phyloP scores from a whole-genome alignment of 2,329 filamentous ascomycete species.

The Hypoxylon sp. region DNA sequence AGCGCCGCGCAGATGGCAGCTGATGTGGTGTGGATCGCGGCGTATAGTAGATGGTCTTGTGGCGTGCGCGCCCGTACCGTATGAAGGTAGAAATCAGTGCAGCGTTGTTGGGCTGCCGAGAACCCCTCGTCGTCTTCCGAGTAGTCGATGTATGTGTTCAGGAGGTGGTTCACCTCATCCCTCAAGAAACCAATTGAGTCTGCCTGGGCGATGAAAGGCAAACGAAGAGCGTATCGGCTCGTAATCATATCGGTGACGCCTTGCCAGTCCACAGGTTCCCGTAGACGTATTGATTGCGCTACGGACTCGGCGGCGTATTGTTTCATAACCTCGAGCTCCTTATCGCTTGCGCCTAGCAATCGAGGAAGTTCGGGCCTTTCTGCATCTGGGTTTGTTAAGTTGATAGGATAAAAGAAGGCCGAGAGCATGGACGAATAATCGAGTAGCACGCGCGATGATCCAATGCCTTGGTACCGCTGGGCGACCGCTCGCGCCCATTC shows the following conservation, averaged over 20 bases:
- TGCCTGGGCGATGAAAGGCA: slow-evolving; percentile 52
- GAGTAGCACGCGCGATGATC: slow-evolving; percentile 50
- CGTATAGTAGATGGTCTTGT: slow-evolving; percentile 55
- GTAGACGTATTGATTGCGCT: slow-evolving; percentile 42
- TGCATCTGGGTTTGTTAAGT: slow-evolving; percentile 54
- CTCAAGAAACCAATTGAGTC: slow-evolving; percentile 45
- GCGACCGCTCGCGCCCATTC: slow-evolving; percentile 53
- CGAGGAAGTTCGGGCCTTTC: slow-evolving; percentile 47
- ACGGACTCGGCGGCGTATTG: slow-evolving; percentile 54
- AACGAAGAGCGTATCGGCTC: slow-evolving; percentile 64
- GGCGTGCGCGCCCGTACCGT: slow-evolving; percentile 47
- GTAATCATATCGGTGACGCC: slow-evolving; percentile 71
- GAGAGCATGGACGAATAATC: slow-evolving; percentile 62
- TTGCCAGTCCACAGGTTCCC: slow-evolving; percentile 67
- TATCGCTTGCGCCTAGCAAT: slow-evolving; percentile 40
- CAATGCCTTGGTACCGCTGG: slow-evolving; percentile 57
- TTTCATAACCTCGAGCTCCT: slow-evolving; percentile 49
- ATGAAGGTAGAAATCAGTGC: slow-evolving; percentile 55
- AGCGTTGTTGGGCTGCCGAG: slow-evolving; percentile 53
- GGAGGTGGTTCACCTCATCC: slow-evolving; percentile 49
- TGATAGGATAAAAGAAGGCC: slow-evolving; percentile 59
- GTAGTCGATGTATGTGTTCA: slow-evolving; percentile 57
- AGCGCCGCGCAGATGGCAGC: slow-evolving; percentile 38
- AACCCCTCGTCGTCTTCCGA: slow-evolving; percentile 38
- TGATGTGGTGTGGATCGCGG: slow-evolving; percentile 47